phyloP scores from a whole-genome alignment of 176 grass and related monocot species.

The Guadua angustifolia region DNA sequence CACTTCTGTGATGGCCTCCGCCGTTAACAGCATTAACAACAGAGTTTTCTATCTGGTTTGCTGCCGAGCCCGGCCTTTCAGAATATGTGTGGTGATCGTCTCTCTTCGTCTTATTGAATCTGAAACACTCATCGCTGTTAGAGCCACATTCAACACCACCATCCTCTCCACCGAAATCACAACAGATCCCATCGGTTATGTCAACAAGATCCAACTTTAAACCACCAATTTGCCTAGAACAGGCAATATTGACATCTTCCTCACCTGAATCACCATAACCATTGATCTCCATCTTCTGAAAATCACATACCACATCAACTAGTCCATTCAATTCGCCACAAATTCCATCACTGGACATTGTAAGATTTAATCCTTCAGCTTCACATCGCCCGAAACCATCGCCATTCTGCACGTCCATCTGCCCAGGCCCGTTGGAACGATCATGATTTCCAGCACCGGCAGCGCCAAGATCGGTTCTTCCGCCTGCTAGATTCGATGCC shows the following conservation, averaged over 20 bases:
- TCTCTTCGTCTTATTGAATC: background rate
- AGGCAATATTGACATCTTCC: background rate
- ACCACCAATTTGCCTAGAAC: background rate
- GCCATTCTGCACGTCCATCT: background rate
- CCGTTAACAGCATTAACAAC: background rate
- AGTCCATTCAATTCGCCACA: too few relatives aligned
- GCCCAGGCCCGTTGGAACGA: background rate
- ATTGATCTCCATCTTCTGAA: background rate
- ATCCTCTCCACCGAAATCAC: slow-evolving; percentile 5
- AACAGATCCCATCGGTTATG: background rate
- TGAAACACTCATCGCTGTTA: background rate
- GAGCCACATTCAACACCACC: background rate
- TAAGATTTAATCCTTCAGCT: background rate
- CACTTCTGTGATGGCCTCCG: background rate
- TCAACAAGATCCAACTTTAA: background rate
- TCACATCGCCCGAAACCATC: background rate
- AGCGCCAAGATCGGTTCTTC: slow-evolving; percentile 12
- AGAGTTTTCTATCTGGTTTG: slow-evolving; percentile 23
- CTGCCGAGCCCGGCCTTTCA: background rate
- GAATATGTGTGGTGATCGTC: background rate
- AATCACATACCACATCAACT: background rate
- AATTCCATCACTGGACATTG: background rate
- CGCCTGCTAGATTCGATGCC: slow-evolving; percentile 29
- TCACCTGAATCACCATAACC: background rate
- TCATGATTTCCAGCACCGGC: background rate